Evolutionary conservation across 106 monocot species (phyloP).

Genomic region (Alisma plantagoaquatica): DNA sequence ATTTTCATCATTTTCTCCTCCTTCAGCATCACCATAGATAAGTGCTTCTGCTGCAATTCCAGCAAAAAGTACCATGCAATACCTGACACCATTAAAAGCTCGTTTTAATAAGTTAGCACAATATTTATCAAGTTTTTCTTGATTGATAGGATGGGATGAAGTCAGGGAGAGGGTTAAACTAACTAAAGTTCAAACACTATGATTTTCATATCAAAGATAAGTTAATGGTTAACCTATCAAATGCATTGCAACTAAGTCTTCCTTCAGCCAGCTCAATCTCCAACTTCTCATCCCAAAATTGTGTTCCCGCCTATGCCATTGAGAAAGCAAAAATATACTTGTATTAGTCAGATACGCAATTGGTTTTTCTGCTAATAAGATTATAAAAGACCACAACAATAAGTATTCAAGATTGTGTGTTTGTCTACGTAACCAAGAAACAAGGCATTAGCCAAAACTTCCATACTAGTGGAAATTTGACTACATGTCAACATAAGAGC

Average conservation of each 20-base stretch:
- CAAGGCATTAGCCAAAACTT: no score
- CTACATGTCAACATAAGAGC: no score
- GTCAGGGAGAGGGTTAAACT: no score
- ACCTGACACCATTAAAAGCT: slow-evolving; percentile 10
- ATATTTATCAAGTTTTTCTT: neutral
- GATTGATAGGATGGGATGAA: neutral
- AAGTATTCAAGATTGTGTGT: neutral
- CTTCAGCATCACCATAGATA: slow-evolving; percentile 27
- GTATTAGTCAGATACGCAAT: no score
- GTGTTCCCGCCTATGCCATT: slow-evolving; percentile 64
- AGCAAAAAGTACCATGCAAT: slow-evolving; percentile 34
- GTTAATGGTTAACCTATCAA: slow-evolving; percentile 66
- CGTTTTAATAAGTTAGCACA: no score
- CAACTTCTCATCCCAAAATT: slow-evolving; percentile 92
- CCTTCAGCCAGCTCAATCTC: slow-evolving; percentile 78
- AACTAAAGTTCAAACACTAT: no score
- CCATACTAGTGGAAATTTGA: no score
- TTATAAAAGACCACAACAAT: no score
- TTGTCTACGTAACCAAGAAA: no score
- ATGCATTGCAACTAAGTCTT: slow-evolving; percentile 58
- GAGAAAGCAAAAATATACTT: slow-evolving; percentile 2
- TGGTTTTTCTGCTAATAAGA: no score
- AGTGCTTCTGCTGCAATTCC: slow-evolving; percentile 36
- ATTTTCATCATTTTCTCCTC: slow-evolving; percentile 34
- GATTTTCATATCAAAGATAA: no score